Conservation (phyloP, 345 rosid species). For the Melastoma malabathricum region DNA sequence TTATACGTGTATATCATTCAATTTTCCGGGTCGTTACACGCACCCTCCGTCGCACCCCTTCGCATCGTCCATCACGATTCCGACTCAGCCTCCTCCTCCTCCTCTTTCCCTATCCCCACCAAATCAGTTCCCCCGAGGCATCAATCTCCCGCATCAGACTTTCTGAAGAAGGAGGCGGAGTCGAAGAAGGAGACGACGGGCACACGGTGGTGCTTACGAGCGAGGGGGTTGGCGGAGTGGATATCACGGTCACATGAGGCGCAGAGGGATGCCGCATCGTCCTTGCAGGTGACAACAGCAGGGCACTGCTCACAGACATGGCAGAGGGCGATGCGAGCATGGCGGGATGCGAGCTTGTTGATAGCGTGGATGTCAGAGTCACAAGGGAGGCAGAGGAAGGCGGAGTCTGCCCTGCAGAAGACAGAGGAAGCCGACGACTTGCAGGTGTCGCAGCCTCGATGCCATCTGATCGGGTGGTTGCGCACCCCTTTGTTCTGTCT, state of each 20-base stretch:
- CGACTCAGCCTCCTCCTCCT: constrained; percentile 83
- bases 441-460: constrained; percentile 87
- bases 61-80: constrained; percentile 64
- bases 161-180: constrained; percentile 14
- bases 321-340: constrained; percentile 85
- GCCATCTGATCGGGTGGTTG: constrained; percentile 31
- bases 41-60: constrained; percentile 35
- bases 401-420: constrained; percentile 88
- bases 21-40: constrained; percentile 61
- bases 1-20: no score
- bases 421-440: constrained; percentile 80
- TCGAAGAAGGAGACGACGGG: constrained; percentile 72
- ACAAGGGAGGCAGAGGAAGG: constrained; percentile 72
- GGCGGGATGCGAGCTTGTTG: constrained; percentile 90
- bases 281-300: constrained; percentile 92
- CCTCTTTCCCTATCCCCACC: constrained; percentile 51
- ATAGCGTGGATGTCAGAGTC: constrained; percentile 82
- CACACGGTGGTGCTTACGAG: constrained; percentile 84
- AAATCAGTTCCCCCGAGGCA: constrained; percentile 30
- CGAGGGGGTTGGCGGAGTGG: constrained; percentile 90
- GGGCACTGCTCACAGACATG: constrained; percentile 99
- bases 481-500: no score
- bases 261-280: constrained; percentile 98
- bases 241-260: constrained; percentile 88
- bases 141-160: constrained; percentile 18